Evolutionary conservation across 768 basidiomycete genomes (phyloP), one percentile per base, ranked within the genome.

Genomic region (Gautieria morchelliformis): DNA sequence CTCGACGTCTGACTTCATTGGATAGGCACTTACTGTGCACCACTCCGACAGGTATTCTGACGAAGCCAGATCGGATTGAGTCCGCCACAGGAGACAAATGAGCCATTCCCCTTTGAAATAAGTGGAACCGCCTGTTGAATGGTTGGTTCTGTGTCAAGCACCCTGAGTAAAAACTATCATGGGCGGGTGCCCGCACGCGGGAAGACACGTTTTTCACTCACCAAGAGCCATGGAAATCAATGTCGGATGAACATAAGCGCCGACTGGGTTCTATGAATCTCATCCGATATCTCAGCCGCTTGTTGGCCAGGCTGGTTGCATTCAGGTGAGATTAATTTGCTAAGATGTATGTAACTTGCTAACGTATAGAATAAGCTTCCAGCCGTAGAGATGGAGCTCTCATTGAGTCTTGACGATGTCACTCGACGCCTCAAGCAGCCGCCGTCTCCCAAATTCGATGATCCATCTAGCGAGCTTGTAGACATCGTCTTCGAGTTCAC

Each of bases 31-130:
- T 15, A 19, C 8, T n/a, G n/a, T 6, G 7, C 15, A 9, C 15
- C 12, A 39, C 19, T 8, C 32, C 15, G 0, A 40, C 20, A 87
- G 85, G 82, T 5, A 77, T 89, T 1, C 72, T 87, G 10, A 89
- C 87, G 0, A 88, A 89, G 61, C 81, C 84, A 0, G 87, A 89
- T 61, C 78, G 83, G 7, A 85, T 83, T 56, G 78, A 78, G 0
- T 52, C 65, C 1, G 82, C 80, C 0, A 80, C 83, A 33, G 80
- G 82, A 53, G 66, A 66, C 0, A 67, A 62, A 1, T 89, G 87
- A 87, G 58, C 86, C 3, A 24, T 44, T 12, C 45, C 48, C 19
- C 32, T 56, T 11, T 6, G 55, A 14, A 56, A 56, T 30, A 44
- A 56, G 22, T 44, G 48, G 22, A 56, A 56, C 22, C 60, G 72